Percentiles rank a stretch among this genome's conserved stretches.
phyloP scores from a whole-genome alignment of 805 yeast genomes.

The Hanseniaspora vineae region DNA sequence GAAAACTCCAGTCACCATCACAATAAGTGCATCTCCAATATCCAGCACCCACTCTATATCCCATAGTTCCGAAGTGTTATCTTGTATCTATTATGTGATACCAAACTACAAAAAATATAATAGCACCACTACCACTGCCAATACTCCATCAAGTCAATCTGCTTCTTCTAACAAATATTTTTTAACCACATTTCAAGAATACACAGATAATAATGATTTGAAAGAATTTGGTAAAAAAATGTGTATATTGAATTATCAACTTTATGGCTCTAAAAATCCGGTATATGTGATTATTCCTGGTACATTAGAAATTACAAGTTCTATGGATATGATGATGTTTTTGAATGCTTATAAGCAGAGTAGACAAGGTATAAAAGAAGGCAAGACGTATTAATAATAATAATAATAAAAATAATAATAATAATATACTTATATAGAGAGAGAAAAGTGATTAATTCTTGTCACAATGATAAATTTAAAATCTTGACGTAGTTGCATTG shows the following conservation, averaged over 20 bases:
- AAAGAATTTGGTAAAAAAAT: constrained; percentile 2
- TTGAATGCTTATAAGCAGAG: background rate
- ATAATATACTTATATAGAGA: no score
- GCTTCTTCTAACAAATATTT: background rate
- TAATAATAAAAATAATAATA: no score
- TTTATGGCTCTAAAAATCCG: background rate
- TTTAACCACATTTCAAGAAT: constrained; percentile 3
- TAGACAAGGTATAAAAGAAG: no score
- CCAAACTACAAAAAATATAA: constrained; percentile 3
- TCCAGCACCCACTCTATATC: background rate
- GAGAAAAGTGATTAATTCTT: no score
- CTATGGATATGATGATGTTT: background rate
- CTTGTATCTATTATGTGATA: constrained; percentile 2
- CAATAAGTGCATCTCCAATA: constrained; percentile 1
- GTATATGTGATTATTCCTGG: constrained; percentile 1
- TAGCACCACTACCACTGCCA: background rate
- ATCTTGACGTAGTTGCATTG: no score
- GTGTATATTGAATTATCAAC: background rate
- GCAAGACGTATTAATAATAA: no score
- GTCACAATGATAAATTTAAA: no score
- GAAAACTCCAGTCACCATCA: background rate
- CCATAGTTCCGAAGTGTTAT: background rate
- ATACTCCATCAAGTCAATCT: no score
- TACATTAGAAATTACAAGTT: background rate
- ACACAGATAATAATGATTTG: background rate